These are phyloP conservation scores for Dendrobium nobile DNA, from an alignment of 106 monocot species.

Conservation along the genomic window DNA sequence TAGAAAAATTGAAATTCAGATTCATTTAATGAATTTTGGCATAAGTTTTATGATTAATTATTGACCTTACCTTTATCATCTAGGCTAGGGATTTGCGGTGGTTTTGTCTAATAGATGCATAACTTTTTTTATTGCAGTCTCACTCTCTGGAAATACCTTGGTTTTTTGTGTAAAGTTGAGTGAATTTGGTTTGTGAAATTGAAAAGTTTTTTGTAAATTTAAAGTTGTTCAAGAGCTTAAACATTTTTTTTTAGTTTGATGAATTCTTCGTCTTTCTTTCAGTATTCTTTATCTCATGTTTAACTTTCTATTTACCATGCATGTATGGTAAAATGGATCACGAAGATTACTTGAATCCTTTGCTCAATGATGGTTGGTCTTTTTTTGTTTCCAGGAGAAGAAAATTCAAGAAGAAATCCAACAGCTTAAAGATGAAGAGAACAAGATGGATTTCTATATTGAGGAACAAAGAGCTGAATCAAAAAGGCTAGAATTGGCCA, in stretches of 20 bases:
- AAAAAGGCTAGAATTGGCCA: conserved; percentile 31
- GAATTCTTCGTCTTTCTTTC: neutral
- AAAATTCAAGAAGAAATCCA: conserved; percentile 82
- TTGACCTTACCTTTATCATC: neutral
- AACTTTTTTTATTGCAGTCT: neutral
- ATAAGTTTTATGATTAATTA: neutral
- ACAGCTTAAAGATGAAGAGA: conserved; percentile 61
- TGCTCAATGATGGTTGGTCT: neutral
- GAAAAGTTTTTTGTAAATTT: neutral
- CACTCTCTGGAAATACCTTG: neutral
- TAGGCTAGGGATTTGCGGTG: neutral
- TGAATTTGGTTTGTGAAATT: neutral
- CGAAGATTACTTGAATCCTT: neutral
- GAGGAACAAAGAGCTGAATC: conserved; percentile 52
- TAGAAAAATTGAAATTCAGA: too few relatives aligned
- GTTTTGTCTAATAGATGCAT: neutral
- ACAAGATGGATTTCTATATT: conserved; percentile 41
- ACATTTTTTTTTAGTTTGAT: neutral
- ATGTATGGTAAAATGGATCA: neutral
- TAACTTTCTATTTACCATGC: neutral
- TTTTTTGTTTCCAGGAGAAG: conserved; percentile 38
- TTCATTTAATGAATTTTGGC: neutral
- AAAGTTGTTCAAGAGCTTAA: neutral
- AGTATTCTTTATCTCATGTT: neutral
- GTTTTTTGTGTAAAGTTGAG: neutral